Evolutionary conservation across 805 yeast species (phyloP).

Genomic region (Kodamaea lidongshanica): DNA sequence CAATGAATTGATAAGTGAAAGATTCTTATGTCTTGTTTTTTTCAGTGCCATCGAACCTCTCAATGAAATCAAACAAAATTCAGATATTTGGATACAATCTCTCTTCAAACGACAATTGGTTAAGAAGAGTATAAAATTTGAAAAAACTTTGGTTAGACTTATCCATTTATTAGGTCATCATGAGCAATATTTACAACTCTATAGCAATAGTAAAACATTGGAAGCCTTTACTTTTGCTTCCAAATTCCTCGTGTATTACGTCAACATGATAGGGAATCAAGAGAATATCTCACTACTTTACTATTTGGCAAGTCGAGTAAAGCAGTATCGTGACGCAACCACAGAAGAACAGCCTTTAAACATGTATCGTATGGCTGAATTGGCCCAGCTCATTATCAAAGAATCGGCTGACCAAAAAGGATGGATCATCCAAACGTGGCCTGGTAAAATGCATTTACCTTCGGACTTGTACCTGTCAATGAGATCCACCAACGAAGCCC

Average conservation of each 20-base stretch:
- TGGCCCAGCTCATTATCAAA: slow-evolving; percentile 61
- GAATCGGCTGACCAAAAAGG: slow-evolving; percentile 49
- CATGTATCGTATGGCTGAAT: slow-evolving; percentile 65
- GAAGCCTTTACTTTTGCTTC: slow-evolving; percentile 40
- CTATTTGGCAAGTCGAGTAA: slow-evolving; percentile 71
- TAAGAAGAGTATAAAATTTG: slow-evolving; percentile 46
- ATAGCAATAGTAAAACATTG: slow-evolving; percentile 14
- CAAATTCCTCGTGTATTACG: slow-evolving; percentile 53
- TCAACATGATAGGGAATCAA: slow-evolving; percentile 53
- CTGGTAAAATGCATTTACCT: slow-evolving; percentile 67
- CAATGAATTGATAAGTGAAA: slow-evolving; percentile 50
- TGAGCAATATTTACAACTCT: slow-evolving; percentile 48
- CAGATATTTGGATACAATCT: slow-evolving; percentile 68
- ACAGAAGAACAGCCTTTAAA: slow-evolving; percentile 29
- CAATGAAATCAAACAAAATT: slow-evolving; percentile 39
- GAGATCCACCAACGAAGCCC: slow-evolving; percentile 52
- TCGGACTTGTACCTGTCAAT: slow-evolving; percentile 65
- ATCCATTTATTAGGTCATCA: slow-evolving; percentile 72
- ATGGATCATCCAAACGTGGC: slow-evolving; percentile 77
- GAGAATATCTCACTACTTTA: slow-evolving; percentile 68
- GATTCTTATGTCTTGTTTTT: slow-evolving; percentile 61
- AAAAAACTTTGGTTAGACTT: slow-evolving; percentile 59
- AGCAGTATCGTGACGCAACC: slow-evolving; percentile 64
- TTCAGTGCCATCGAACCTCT: slow-evolving; percentile 76
- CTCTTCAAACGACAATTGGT: slow-evolving; percentile 36